These are phyloP conservation scores for Biscogniauxia mediterranea DNA, from an alignment of 2,329 filamentous ascomycete genomes.

Conservation along the genomic window DNA sequence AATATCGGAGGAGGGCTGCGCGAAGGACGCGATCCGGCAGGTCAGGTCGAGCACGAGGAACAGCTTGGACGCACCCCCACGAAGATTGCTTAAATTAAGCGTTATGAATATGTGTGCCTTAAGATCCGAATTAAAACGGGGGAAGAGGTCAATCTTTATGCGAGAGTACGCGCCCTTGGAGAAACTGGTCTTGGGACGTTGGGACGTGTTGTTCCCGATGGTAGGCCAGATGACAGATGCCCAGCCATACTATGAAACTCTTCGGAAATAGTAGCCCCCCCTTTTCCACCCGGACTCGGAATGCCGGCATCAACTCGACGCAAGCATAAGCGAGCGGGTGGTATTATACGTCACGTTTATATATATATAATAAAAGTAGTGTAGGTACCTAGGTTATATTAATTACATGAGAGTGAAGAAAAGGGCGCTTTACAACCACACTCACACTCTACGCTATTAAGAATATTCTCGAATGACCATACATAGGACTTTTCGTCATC, in stretches of 20 bases:
- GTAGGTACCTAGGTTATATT: too few relatives aligned
- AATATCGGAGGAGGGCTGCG: constrained; percentile 18
- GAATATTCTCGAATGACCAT: too few relatives aligned
- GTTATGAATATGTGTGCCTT: not conserved
- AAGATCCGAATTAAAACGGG: not conserved
- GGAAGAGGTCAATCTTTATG: not conserved
- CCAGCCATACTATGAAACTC: not conserved
- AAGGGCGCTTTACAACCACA: too few relatives aligned
- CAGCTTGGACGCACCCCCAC: constrained; percentile 11
- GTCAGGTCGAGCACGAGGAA: constrained; percentile 16
- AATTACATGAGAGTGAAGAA: too few relatives aligned
- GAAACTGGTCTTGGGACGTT: not conserved
- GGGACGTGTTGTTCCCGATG: too few relatives aligned
- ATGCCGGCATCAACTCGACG: not conserved
- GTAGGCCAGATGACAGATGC: not conserved
- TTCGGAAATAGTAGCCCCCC: too few relatives aligned
- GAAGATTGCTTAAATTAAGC: not conserved
- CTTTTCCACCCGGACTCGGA: not conserved
- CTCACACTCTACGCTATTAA: too few relatives aligned
- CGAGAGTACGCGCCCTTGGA: not conserved
- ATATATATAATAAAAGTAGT: too few relatives aligned
- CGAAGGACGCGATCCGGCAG: constrained; percentile 15
- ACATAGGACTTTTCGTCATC: too few relatives aligned
- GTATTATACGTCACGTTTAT: not conserved
- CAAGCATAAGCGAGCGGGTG: too few relatives aligned